Evolutionary conservation across 2,329 filamentous ascomycete genomes (phyloP), one percentile per base, ranked within the genome.

Genomic region (Exserohilum turcica): DNA sequence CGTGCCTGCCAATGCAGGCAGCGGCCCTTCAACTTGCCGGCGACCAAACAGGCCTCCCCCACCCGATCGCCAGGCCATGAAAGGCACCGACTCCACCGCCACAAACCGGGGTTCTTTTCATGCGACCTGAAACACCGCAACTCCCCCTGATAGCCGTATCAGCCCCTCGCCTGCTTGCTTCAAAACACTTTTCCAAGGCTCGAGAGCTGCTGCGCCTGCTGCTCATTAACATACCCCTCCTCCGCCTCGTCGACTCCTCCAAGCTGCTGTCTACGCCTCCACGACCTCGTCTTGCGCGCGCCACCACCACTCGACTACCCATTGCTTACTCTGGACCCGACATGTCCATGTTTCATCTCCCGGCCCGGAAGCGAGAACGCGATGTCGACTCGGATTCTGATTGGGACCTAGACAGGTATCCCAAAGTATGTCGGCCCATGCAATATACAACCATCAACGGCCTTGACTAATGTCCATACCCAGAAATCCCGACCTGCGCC

Each of bases 361-460:
- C 63, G 63, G 55, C 49, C 48, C 59, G 61, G 48, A 72, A 74
- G 60, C 68, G 72, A 31, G 58, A 60, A 12, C 61, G 72, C 45
- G 72, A 72, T 21, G 67, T 70, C 54, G 71, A 72, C 45, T 70
- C 66, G 6, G 68, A 73, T 43, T 65, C 59, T 9, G 70, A 70
- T 7, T 65, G 59, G 16, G 72, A 71, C 4, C 67, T 72, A 10
- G 68, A 68, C 35, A 59, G 65, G 35, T 66, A 66, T 48, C 38
- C 64, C 43, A 72, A 73, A 60, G 72, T 70, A 55, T 29, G 63
- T 63, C 15, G 44, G 19, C 28, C 29, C n/a, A 19, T 47, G 18
- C n/a, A n/a, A n/a, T 40, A 36, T 18, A 33, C 15, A 13, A 29
- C 3, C 15, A 21, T 36, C 28, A 50, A 33, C 21, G 21, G 21